A percentile compares a stretch with the other conserved stretches of the same genome.
Evolutionary conservation across 1,284 basidiomycete genomes (phyloP).

Genomic region (Dichomitus squalens): DNA sequence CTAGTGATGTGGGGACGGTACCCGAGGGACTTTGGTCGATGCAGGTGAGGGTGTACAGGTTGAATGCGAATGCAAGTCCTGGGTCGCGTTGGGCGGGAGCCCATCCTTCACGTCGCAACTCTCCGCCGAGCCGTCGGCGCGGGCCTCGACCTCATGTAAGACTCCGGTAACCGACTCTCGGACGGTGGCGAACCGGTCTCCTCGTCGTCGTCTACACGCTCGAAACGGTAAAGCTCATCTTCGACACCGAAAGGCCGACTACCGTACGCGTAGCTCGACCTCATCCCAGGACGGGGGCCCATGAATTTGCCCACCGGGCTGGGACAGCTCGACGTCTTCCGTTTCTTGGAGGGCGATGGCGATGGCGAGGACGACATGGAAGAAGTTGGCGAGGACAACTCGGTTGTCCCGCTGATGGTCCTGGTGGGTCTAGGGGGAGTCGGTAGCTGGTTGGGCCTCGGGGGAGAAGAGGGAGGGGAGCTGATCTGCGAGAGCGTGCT

Average conservation of each 20-base stretch:
- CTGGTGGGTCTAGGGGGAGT: slow-evolving; percentile 3
- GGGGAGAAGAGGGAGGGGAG: slow-evolving; percentile 8
- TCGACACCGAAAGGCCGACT: background rate
- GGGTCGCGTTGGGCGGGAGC: background rate
- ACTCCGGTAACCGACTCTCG: slow-evolving; percentile 4
- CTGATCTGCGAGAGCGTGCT: slow-evolving; percentile 13
- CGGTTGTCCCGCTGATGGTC: slow-evolving; percentile 6
- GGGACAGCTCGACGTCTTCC: background rate
- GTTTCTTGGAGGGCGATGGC: background rate
- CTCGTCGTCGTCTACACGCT: background rate
- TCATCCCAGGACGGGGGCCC: slow-evolving; percentile 9
- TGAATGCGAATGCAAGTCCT: background rate
- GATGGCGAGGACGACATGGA: slow-evolving; percentile 6
- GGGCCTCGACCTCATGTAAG: background rate
- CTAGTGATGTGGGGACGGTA: background rate
- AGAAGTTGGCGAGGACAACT: slow-evolving; percentile 12
- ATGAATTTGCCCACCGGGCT: slow-evolving; percentile 5
- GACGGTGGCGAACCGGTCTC: slow-evolving; percentile 4
- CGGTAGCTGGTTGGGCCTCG: background rate
- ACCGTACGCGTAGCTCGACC: background rate
- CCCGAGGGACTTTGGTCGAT: too few species aligned
- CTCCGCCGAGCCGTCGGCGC: background rate
- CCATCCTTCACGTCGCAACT: background rate
- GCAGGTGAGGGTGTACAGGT: too few species aligned
- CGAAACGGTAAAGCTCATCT: background rate